phyloP scores from a whole-genome alignment of 495 filamentous ascomycete genomes.

The Penicillium ochrochloron region DNA sequence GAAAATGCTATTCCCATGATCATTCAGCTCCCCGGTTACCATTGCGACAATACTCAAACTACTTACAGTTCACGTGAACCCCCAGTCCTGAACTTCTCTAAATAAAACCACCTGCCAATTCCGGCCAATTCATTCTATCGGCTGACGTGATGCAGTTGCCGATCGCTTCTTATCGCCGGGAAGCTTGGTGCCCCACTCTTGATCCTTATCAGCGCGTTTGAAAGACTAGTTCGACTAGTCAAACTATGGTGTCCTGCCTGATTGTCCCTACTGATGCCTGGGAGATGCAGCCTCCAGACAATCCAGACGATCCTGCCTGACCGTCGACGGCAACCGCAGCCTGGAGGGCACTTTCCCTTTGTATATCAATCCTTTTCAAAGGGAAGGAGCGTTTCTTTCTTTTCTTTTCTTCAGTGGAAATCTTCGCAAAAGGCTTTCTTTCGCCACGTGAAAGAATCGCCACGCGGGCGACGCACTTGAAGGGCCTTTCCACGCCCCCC shows the following conservation, averaged over 20 bases:
- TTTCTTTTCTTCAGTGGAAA: neutral
- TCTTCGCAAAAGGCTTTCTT: neutral
- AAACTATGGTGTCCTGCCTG: no score
- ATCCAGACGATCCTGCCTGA: neutral
- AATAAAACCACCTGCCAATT: neutral
- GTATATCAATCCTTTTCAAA: neutral
- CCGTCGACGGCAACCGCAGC: neutral
- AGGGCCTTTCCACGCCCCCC: neutral
- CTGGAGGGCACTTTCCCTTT: neutral
- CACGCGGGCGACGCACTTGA: neutral
- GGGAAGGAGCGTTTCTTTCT: neutral
- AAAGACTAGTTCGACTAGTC: no score
- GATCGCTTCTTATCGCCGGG: conserved; percentile 24
- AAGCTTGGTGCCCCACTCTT: neutral
- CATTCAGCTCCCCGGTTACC: no score
- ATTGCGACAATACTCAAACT: no score
- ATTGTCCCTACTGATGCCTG: neutral
- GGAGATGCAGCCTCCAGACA: neutral
- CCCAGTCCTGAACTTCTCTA: neutral
- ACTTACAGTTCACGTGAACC: neutral
- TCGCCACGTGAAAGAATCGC: conserved; percentile 8
- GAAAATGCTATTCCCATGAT: neutral
- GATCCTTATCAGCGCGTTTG: neutral
- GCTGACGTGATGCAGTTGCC: conserved; percentile 20
- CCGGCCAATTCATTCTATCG: neutral